These are phyloP conservation scores for Alternaria burnsii DNA, from an alignment of 2,329 filamentous ascomycete genomes.

Conservation along the genomic window DNA sequence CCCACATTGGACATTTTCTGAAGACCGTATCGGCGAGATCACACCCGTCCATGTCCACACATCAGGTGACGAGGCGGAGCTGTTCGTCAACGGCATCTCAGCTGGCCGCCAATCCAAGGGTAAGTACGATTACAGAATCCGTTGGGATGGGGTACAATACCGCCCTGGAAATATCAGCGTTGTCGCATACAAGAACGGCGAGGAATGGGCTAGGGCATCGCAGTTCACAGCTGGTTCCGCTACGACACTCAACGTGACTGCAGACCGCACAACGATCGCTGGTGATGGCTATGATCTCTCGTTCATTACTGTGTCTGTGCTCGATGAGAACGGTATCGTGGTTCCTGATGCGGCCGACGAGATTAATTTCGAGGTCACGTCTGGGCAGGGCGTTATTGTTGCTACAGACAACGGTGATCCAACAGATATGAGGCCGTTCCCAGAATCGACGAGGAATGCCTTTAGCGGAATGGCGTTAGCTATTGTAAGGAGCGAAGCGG, in stretches of 20 bases:
- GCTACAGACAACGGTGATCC: constrained; percentile 38
- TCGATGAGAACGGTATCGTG: constrained; percentile 55
- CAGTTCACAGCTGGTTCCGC: constrained; percentile 56
- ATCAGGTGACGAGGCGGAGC: constrained; percentile 62
- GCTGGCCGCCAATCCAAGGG: constrained; percentile 53
- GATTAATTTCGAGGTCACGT: constrained; percentile 56
- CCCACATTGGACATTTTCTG: constrained; percentile 65
- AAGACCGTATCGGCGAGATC: constrained; percentile 53
- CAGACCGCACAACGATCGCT: constrained; percentile 53
- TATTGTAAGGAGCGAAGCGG: constrained; percentile 30
- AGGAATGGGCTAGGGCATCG: constrained; percentile 57
- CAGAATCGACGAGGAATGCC: constrained; percentile 30
- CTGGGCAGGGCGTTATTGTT: constrained; percentile 55
- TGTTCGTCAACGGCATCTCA: constrained; percentile 63
- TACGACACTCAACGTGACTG: constrained; percentile 49
- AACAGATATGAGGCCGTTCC: constrained; percentile 36
- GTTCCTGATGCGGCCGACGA: constrained; percentile 56
- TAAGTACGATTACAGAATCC: constrained; percentile 58
- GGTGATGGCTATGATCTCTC: constrained; percentile 58
- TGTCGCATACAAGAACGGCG: constrained; percentile 59
- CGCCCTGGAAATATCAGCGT: constrained; percentile 59
- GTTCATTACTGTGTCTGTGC: constrained; percentile 58
- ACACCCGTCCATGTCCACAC: constrained; percentile 66
- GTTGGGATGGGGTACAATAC: constrained; percentile 63
- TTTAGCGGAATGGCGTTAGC: constrained; percentile 38